Evolutionary conservation across 202 grass and related monocot species (phyloP).

Genomic region (Schoenoplectus triqueter): DNA sequence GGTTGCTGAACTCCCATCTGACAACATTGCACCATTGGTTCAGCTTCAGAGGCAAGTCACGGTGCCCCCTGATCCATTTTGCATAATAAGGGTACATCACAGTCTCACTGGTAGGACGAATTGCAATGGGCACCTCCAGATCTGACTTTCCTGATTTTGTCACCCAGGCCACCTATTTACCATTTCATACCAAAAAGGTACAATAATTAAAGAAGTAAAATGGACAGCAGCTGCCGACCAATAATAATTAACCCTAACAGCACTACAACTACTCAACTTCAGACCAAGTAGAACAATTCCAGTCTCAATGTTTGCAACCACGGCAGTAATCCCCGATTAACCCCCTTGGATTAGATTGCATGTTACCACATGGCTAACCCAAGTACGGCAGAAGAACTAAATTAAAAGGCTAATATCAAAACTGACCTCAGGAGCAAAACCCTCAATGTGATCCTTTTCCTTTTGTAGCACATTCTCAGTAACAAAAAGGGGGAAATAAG

Average conservation of each 20-base stretch:
- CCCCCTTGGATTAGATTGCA: not conserved
- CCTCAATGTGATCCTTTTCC: slow-evolving; percentile 97
- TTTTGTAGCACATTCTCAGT: slow-evolving; percentile 96
- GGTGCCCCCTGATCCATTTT: slow-evolving; percentile 97
- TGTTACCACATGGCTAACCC: not conserved
- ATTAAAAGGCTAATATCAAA: slow-evolving; percentile 30
- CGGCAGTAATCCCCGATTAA: not conserved
- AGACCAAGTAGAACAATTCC: not conserved
- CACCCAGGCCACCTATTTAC: slow-evolving; percentile 73
- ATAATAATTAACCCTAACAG: too few species aligned
- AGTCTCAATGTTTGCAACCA: not conserved
- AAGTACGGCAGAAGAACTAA: not conserved
- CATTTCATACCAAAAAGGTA: not conserved
- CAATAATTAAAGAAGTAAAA: not conserved
- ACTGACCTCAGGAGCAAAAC: slow-evolving; percentile 93
- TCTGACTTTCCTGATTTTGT: slow-evolving; percentile 87
- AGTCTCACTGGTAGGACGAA: slow-evolving; percentile 91
- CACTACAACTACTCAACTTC: not conserved
- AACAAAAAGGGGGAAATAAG: slow-evolving; percentile 96
- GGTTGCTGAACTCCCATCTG: slow-evolving; percentile 83
- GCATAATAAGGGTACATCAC: slow-evolving; percentile 99
- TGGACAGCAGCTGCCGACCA: slow-evolving; percentile 2
- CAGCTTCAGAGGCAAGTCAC: slow-evolving; percentile 88
- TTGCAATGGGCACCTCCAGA: slow-evolving; percentile 89
- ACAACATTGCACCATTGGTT: slow-evolving; percentile 99